Evolutionary conservation across 73 alveolate genomes (phyloP), one percentile per base, ranked within the genome.

Genomic region (Vitrella brassicaformis): DNA sequence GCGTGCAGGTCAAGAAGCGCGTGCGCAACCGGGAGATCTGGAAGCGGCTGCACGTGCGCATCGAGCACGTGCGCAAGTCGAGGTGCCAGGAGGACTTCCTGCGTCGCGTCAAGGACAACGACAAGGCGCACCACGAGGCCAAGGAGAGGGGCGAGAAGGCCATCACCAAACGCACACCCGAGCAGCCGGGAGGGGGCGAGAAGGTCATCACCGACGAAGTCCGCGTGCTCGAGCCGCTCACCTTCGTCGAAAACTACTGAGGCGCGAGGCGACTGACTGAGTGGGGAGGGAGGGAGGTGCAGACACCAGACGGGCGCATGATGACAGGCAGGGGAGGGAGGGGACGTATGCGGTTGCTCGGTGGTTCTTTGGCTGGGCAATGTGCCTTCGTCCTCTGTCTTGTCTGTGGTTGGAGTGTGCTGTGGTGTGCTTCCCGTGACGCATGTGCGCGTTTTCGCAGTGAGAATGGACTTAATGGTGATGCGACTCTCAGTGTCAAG

Each of bases 21-120:
- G 95, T 91, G 26, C 86, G 96, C 72, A 92, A 88, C 79, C 87
- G 94, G 80, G 86, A 84, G 90, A 87, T 91, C 56, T 87, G 81
- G 71, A 91, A 91, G 90, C 87, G 96, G 82, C 80, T 91, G 75
- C 93, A 91, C 80, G 97, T 90, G 73, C 92, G 96, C 85, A 84
- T 84, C 64, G 97, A 91, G 80, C 97, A 91, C 75, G 83, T 91
- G 67, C 89, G 95, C 88, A 79, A 79, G 78, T 88, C 97, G 47
- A 86, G 91, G 74, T 91, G 98, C 93, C 89, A 96, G 85, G 98
- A 91, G 73, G 98, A 92, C 70, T 94, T 96, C 93, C 88, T 91
- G 88, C 86, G 89, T 79, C 94, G 98, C 81, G 97, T 94, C 75
- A 84, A 86, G 85, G 96, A 81, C 71, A 85, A 88, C 67, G 94